Evolutionary conservation across 768 basidiomycete species (phyloP).

Genomic region (Tremella fuciformis): DNA sequence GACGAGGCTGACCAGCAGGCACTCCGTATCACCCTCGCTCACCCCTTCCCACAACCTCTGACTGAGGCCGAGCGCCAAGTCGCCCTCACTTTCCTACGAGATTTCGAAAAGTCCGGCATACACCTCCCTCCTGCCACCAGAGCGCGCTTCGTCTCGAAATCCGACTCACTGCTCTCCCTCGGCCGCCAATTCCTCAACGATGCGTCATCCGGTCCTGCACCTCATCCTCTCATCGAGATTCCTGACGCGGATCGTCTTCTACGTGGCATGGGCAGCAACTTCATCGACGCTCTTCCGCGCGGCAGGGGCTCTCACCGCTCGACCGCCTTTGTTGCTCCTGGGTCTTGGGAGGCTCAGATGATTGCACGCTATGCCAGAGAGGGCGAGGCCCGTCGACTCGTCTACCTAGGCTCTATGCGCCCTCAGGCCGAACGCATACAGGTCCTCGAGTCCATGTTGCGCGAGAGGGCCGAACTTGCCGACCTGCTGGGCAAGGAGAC

Average conservation of each 20-base stretch:
- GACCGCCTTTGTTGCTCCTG: constrained; percentile 66
- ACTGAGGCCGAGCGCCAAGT: constrained; percentile 53
- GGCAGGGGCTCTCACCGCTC: constrained; percentile 19
- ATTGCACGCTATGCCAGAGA: constrained; percentile 83
- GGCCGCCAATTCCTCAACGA: constrained; percentile 72
- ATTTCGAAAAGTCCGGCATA: constrained; percentile 97
- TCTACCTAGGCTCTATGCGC: constrained; percentile 76
- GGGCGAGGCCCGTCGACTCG: constrained; percentile 73
- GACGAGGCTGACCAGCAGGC: not conserved
- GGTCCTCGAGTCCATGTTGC: constrained; percentile 70
- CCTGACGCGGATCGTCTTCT: constrained; percentile 45
- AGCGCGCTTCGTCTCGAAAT: constrained; percentile 78
- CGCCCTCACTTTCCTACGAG: constrained; percentile 88
- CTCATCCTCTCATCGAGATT: constrained; percentile 40
- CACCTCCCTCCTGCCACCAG: constrained; percentile 75
- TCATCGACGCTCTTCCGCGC: constrained; percentile 42
- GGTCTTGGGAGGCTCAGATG: constrained; percentile 86
- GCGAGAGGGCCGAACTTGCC: constrained; percentile 76
- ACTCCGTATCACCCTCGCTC: constrained; percentile 19
- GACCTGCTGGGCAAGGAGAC: constrained; percentile 77
- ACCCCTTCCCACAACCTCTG: constrained; percentile 34
- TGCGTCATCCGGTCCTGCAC: constrained; percentile 30
- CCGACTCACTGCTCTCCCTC: constrained; percentile 80
- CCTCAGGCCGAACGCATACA: constrained; percentile 69
- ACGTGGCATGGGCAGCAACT: constrained; percentile 46